phyloP scores from a whole-genome alignment of 2,329 filamentous ascomycete genomes.

The Aureobasidium sp. region DNA sequence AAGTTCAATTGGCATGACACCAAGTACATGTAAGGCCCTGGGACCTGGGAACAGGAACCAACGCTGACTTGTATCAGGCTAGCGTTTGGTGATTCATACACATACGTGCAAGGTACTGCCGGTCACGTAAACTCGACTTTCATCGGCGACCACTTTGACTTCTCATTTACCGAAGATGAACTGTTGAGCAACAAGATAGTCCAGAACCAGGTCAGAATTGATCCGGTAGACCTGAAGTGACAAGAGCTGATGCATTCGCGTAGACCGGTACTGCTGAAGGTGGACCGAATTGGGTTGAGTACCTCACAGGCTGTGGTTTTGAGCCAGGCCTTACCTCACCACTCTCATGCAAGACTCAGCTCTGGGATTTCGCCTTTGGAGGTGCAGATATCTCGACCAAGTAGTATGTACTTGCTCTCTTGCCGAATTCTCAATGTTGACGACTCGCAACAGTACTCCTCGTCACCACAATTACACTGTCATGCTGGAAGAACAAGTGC shows the following conservation, averaged over 20 bases:
- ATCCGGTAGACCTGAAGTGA: neutral
- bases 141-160: slow-evolving; percentile 45
- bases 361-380: slow-evolving; percentile 52
- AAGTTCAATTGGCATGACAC: slow-evolving; percentile 16
- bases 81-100: slow-evolving; percentile 46
- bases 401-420: slow-evolving; percentile 24
- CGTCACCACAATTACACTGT: slow-evolving; percentile 36
- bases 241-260: neutral
- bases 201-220: slow-evolving; percentile 33
- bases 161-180: slow-evolving; percentile 36
- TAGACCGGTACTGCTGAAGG: slow-evolving; percentile 43
- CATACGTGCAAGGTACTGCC: slow-evolving; percentile 46
- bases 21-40: slow-evolving; percentile 9
- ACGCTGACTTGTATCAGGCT: slow-evolving; percentile 24
- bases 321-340: slow-evolving; percentile 37
- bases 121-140: slow-evolving; percentile 46
- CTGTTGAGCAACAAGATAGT: slow-evolving; percentile 43
- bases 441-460: slow-evolving; percentile 17
- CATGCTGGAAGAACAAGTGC: slow-evolving; percentile 43
- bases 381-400: slow-evolving; percentile 42
- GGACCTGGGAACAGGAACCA: neutral
- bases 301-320: slow-evolving; percentile 44
- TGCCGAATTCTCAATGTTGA: slow-evolving; percentile 19
- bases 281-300: slow-evolving; percentile 49
- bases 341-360: slow-evolving; percentile 36